Percentiles rank a stretch among this genome's conserved stretches.
phyloP scores from a whole-genome alignment of 169 alveolate genomes.

The Eimeria necatrix region DNA sequence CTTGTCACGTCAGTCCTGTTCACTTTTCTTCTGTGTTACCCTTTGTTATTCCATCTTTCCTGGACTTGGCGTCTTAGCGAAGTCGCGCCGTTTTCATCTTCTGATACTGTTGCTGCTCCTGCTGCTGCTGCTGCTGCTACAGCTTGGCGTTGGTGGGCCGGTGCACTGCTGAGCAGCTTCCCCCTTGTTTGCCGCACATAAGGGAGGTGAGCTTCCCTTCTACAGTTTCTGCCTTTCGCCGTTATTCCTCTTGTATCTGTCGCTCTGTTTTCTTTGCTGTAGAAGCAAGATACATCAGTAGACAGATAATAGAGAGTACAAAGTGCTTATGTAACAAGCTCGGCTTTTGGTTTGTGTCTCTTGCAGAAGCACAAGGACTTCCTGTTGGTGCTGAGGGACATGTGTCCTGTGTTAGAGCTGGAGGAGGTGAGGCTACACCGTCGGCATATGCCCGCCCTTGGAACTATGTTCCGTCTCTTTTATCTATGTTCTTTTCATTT shows the following conservation, averaged over 20 bases:
- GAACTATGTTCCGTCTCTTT: background rate
- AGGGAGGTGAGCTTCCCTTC: conserved; percentile 5
- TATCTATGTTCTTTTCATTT: background rate
- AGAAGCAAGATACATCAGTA: background rate
- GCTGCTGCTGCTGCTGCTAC: conserved; percentile 42
- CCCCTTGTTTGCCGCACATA: conserved; percentile 30
- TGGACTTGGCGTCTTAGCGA: background rate
- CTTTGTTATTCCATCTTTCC: background rate
- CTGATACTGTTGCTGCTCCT: background rate
- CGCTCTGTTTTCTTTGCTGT: background rate
- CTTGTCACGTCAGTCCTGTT: background rate
- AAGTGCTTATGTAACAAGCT: background rate
- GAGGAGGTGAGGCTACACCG: background rate
- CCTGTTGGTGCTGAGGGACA: background rate
- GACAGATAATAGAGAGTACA: background rate
- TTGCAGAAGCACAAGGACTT: conserved; percentile 11
- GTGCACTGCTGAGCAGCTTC: conserved; percentile 37
- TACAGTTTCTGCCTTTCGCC: background rate
- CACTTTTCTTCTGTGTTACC: background rate
- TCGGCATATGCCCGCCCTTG: no score
- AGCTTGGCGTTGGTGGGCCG: conserved; percentile 47
- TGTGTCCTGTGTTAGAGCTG: background rate
- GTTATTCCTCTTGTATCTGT: background rate
- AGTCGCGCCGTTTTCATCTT: background rate
- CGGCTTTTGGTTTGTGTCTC: background rate